phyloP scores from a whole-genome alignment of 1,284 basidiomycete species.

The Stereum hirsutum region DNA sequence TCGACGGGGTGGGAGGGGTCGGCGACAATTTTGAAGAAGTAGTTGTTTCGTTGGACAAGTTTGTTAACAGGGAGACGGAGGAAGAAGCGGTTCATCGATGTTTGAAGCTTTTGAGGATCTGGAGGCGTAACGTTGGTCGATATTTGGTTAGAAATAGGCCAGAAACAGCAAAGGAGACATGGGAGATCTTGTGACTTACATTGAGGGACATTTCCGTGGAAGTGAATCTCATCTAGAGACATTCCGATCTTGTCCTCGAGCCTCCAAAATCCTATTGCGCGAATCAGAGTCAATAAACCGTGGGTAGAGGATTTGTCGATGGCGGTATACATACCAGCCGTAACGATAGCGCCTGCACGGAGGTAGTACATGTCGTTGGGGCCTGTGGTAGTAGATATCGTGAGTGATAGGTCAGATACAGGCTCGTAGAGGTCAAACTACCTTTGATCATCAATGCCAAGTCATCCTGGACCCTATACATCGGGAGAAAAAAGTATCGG shows the following conservation, averaged over 20 bases:
- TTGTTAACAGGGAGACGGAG: conserved; percentile 53
- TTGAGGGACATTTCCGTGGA: conserved; percentile 57
- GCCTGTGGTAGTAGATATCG: conserved; percentile 22
- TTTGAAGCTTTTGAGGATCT: conserved; percentile 59
- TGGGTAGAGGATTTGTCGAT: background rate
- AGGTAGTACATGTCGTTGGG: conserved; percentile 57
- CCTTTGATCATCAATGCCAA: conserved; percentile 71
- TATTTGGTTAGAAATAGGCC: no score
- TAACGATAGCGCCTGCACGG: conserved; percentile 56
- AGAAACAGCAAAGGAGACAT: background rate
- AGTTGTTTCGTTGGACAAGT: conserved; percentile 68
- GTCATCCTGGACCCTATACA: conserved; percentile 55
- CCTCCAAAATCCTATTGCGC: conserved; percentile 67
- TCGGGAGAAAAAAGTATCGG: background rate
- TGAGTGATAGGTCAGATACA: background rate
- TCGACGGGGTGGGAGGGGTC: conserved; percentile 17
- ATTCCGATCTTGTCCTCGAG: conserved; percentile 70
- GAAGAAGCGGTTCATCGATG: conserved; percentile 65
- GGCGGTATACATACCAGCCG: conserved; percentile 34
- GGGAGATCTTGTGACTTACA: conserved; percentile 33
- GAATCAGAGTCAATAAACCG: background rate
- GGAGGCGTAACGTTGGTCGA: conserved; percentile 3
- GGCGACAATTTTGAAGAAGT: conserved; percentile 47
- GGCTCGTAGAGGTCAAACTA: background rate
- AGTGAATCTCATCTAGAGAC: conserved; percentile 66